phyloP scores from a whole-genome alignment of 192 early-diverging fungal species.

The Diversispora eburnea region DNA sequence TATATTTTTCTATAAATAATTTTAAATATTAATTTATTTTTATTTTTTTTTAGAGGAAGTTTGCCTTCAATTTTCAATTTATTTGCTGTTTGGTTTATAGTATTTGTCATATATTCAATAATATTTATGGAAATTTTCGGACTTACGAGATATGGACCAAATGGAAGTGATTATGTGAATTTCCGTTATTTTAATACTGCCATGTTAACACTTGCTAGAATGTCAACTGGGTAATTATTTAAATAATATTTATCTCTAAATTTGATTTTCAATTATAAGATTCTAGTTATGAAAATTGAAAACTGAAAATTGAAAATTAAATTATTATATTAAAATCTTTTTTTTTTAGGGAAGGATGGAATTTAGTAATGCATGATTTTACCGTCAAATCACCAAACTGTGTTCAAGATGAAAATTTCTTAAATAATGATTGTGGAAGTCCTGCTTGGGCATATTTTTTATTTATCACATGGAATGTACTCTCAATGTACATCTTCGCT shows the following conservation, averaged over 20 bases:
- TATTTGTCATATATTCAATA: slow-evolving; percentile 52
- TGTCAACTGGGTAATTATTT: slow-evolving; percentile 51
- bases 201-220: slow-evolving; percentile 48
- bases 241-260: background rate
- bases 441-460: slow-evolving; percentile 50
- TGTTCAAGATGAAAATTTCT: slow-evolving; percentile 40
- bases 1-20: background rate
- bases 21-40: background rate
- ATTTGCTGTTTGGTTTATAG: slow-evolving; percentile 58
- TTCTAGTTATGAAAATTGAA: too few relatives aligned
- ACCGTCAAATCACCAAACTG: slow-evolving; percentile 52
- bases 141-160: slow-evolving; percentile 49
- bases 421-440: slow-evolving; percentile 56
- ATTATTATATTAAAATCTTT: slow-evolving; percentile 13
- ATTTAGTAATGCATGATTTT: slow-evolving; percentile 59
- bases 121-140: slow-evolving; percentile 66
- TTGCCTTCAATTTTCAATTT: slow-evolving; percentile 49
- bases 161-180: slow-evolving; percentile 48
- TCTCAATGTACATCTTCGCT: slow-evolving; percentile 67
- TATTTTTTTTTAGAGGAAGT: slow-evolving; percentile 33
- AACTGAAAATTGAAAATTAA: too few relatives aligned
- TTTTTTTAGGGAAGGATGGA: slow-evolving; percentile 55
- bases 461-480: slow-evolving; percentile 57
- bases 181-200: slow-evolving; percentile 46
- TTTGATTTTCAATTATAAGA: background rate